Percentiles rank a stretch among this genome's conserved stretches.
phyloP scores from a whole-genome alignment of 768 basidiomycete species.

The Lactarius pseudohatsudake region DNA sequence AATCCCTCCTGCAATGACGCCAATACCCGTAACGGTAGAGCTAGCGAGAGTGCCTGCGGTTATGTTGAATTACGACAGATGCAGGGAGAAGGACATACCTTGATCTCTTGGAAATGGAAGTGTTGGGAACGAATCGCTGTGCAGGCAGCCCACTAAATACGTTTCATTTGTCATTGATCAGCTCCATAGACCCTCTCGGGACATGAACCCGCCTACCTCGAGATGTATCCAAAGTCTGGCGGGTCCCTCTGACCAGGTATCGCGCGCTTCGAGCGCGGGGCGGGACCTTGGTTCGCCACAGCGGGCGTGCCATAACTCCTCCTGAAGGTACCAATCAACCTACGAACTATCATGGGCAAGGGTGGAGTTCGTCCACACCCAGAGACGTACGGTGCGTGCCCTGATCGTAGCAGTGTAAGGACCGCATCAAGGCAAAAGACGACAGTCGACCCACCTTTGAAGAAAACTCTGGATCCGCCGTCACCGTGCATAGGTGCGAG shows the following conservation, averaged over 20 bases:
- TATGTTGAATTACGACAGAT: background rate
- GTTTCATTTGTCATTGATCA: background rate
- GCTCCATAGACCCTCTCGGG: background rate
- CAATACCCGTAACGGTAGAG: background rate
- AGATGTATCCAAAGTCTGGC: background rate
- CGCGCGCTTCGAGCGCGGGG: background rate
- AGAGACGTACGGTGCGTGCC: conserved; percentile 10
- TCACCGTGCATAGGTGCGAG: background rate
- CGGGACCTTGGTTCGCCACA: background rate
- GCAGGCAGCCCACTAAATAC: background rate
- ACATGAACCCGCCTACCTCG: conserved; percentile 11
- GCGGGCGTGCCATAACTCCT: background rate
- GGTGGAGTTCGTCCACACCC: background rate
- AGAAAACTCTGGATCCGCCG: background rate
- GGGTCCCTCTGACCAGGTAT: background rate
- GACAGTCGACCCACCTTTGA: conserved; percentile 11
- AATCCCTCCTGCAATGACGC: background rate
- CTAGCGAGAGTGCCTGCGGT: background rate
- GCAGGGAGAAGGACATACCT: background rate
- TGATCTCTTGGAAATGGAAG: conserved; percentile 4
- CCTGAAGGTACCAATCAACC: background rate
- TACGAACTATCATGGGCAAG: background rate
- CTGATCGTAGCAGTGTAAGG: background rate
- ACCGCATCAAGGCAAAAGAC: background rate
- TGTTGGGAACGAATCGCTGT: background rate